These are phyloP conservation scores for Alternaria triticimaculans DNA, from an alignment of 2,329 filamentous ascomycete genomes.

Conservation along the genomic window DNA sequence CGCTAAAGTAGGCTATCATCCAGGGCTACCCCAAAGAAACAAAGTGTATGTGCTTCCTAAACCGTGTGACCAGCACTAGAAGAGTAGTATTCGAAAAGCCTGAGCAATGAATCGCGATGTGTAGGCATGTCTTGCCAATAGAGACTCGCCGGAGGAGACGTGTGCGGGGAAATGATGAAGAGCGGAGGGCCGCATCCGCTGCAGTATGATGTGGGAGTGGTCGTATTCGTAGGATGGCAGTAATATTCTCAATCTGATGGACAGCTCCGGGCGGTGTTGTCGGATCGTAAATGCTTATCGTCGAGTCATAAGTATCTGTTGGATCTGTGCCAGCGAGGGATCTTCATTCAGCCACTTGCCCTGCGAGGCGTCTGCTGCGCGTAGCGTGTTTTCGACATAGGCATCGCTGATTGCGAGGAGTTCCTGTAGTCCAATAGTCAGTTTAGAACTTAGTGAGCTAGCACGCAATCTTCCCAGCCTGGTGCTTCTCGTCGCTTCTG, in stretches of 20 bases:
- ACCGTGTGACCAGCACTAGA: constrained; percentile 23
- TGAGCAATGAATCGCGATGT: neutral
- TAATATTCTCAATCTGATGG: neutral
- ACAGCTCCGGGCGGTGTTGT: neutral
- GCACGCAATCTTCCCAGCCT: neutral
- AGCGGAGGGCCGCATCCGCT: neutral
- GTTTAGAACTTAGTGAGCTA: constrained; percentile 7
- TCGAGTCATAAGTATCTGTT: constrained; percentile 44
- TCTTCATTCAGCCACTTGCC: constrained; percentile 69
- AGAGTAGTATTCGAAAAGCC: neutral
- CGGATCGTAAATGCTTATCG: constrained; percentile 20
- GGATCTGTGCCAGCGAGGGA: constrained; percentile 61
- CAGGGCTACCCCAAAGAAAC: constrained; percentile 3
- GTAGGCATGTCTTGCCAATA: neutral
- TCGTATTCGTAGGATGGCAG: neutral
- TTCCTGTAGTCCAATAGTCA: constrained; percentile 54
- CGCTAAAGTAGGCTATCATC: constrained; percentile 20
- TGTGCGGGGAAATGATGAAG: neutral
- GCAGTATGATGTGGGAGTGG: neutral
- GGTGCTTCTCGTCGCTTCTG: neutral
- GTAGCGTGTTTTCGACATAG: constrained; percentile 62
- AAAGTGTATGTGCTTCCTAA: constrained; percentile 12
- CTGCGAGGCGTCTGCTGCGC: constrained; percentile 61
- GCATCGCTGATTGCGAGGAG: constrained; percentile 63
- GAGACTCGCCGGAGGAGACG: neutral